phyloP scores from a whole-genome alignment of 2,329 filamentous ascomycete species.

The Neonectria faginata region DNA sequence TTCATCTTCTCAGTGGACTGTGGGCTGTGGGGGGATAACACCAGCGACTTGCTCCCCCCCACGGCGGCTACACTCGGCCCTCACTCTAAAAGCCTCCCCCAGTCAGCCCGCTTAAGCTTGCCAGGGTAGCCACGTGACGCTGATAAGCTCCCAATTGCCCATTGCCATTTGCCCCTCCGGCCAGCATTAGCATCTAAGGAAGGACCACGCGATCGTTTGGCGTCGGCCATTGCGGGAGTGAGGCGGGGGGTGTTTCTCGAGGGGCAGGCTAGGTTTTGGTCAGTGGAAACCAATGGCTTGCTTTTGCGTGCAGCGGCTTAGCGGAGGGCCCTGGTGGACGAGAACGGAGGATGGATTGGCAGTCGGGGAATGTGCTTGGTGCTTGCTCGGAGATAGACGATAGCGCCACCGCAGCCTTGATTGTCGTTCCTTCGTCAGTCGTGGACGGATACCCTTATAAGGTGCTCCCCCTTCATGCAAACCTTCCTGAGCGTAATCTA shows the following conservation, averaged over 20 bases:
- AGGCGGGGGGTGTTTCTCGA: not conserved
- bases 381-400: conserved; percentile 5
- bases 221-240: conserved; percentile 18
- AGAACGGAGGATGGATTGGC: not conserved
- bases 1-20: conserved; percentile 6
- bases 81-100: conserved; percentile 21
- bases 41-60: conserved; percentile 25
- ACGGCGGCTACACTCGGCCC: conserved; percentile 46
- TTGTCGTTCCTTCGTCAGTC: no score
- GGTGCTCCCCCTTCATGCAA: conserved; percentile 1
- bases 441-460: conserved; percentile 1
- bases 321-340: not conserved
- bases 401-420: conserved; percentile 3
- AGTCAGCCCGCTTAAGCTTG: conserved; percentile 12
- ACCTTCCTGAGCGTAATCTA: not conserved
- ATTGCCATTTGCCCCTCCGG: conserved; percentile 1
- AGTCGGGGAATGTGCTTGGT: not conserved
- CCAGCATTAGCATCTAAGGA: conserved; percentile 20
- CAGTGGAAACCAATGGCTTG: not conserved
- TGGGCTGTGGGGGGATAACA: not conserved
- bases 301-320: conserved; percentile 11
- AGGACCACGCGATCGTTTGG: conserved; percentile 14
- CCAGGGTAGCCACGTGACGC: conserved; percentile 41
- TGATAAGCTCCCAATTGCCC: conserved; percentile 42
- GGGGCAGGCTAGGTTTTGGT: not conserved